These are phyloP conservation scores for Truncatella angustata DNA, from an alignment of 2,329 filamentous ascomycete species.

Conservation along the genomic window DNA sequence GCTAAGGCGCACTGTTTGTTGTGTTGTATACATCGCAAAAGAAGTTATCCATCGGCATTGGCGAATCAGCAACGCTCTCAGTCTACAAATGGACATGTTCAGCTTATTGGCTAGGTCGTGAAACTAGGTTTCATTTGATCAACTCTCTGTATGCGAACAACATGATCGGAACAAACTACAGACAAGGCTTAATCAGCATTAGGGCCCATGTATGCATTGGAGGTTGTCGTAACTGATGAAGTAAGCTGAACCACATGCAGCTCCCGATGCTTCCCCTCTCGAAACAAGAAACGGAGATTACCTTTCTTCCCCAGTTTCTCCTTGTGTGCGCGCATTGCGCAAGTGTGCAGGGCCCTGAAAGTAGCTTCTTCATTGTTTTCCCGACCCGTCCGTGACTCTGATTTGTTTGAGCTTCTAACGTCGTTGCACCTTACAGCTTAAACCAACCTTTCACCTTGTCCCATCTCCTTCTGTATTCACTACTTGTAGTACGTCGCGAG, in stretches of 20 bases:
- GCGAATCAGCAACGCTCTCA: neutral
- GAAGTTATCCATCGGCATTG: neutral
- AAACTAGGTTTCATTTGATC: no score
- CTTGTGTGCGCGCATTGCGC: neutral
- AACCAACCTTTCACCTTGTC: neutral
- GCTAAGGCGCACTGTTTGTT: no score
- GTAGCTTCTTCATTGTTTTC: constrained; percentile 9
- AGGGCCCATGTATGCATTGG: no score
- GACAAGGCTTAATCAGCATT: neutral
- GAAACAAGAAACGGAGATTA: constrained; percentile 3
- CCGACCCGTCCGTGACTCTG: constrained; percentile 8
- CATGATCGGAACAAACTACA: no score
- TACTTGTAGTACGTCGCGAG: neutral
- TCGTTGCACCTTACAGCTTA: neutral
- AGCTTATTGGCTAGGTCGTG: neutral
- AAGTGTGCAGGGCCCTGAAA: constrained; percentile 1
- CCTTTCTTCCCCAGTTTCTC: neutral
- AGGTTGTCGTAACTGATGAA: no score
- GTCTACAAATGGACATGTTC: no score
- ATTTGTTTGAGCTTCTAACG: constrained; percentile 9
- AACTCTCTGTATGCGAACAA: no score
- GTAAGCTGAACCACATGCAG: constrained; percentile 6
- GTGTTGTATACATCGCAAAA: no score
- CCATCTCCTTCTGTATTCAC: neutral
- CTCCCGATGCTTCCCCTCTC: neutral